These are phyloP conservation scores for Pyricularia pennisetigena DNA, from an alignment of 2,329 filamentous ascomycete genomes.

Conservation along the genomic window DNA sequence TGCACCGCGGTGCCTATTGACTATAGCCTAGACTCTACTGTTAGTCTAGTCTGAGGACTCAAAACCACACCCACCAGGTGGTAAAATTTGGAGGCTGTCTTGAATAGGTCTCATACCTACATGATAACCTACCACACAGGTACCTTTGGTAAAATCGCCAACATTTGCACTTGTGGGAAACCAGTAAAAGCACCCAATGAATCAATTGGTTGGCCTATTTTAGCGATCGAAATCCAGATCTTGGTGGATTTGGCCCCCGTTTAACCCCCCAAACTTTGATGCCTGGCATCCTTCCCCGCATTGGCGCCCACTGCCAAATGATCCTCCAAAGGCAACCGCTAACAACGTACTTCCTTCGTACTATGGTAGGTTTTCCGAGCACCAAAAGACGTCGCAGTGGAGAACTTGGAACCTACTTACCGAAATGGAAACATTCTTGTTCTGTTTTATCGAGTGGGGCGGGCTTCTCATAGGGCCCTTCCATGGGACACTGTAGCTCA, in stretches of 20 bases:
- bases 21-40: no score
- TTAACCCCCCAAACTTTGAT: neutral
- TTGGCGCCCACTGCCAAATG: neutral
- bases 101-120: neutral
- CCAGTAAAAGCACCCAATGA: neutral
- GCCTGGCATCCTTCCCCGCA: neutral
- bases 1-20: neutral
- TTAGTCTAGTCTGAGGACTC: neutral
- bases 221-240: neutral
- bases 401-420: no score
- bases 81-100: neutral
- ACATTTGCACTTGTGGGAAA: neutral
- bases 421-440: no score
- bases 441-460: no score
- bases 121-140: no score
- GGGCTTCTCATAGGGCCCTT: no score
- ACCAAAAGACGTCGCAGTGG: neutral
- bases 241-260: neutral
- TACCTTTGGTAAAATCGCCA: neutral
- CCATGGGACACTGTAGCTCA: no score
- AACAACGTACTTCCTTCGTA: no score
- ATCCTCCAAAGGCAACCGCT: neutral
- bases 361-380: no score
- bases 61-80: no score
- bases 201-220: neutral